Base-by-base conservation (phyloP, 257 asterid genomes). In the Nicotiana benthamiana region DNA sequence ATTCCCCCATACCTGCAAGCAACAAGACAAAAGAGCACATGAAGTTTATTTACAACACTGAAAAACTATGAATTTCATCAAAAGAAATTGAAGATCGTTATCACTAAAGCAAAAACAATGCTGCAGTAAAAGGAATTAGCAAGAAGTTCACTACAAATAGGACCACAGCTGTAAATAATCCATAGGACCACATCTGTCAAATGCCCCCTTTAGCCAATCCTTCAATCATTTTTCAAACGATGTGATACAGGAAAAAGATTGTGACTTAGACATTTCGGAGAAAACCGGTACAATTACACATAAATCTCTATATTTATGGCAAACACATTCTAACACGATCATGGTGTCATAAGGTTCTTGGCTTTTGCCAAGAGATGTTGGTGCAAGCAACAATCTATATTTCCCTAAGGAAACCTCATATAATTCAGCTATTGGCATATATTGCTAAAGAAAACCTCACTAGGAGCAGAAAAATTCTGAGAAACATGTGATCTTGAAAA, bases 1-100 rank as follows among this genome's bases (percentile, higher is more conserved):
- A 91, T 83, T 85, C 98, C 99, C 86, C 99, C 99, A 79, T 96
- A 95, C 79, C 97, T 94, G 78, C 77, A 86, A 26, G 70, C 68
- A 36, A 85, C 59, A 84, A 80, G 60, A 51, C 66, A 70, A 81
- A 81, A 40, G 59, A 79, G 51, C 63, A 79, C 22, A 46, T 72
- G 24, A 48, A 22, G 78, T 48, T 70, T 51, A 48, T 72, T 16
- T 13, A 72, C 51, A 72, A 48, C 24, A 7, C 34, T 2, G 40
- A 17, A 22, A 72, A 72, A 48, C 24, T 72, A 46, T 46, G 10
- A 72, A 24, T 27, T 46, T 72, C 78, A 72, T 59, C 43, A 46
- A 72, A 27, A 72, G 40, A 72, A 72, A 22, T 6, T 46, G 18
- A 46, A 48, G 78, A 43, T 48, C 60, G 22, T 15, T 15, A 46